These are phyloP conservation scores for Babesia divergens DNA, from an alignment of 169 alveolate genomes.

Conservation along the genomic window DNA sequence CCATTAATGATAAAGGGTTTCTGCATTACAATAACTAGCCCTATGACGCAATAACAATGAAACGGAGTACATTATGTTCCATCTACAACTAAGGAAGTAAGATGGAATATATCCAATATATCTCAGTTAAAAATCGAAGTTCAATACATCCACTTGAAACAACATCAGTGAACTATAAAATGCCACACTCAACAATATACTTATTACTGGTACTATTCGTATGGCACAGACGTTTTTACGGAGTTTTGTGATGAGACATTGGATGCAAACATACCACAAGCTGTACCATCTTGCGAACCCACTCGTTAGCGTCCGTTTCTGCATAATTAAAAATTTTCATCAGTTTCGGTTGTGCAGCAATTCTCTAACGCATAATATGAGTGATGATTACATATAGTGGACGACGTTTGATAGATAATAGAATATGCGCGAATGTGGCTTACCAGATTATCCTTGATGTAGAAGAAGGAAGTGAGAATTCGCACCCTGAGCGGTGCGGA, in stretches of 20 bases:
- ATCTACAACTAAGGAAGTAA: too few relatives aligned
- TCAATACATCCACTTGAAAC: too few relatives aligned
- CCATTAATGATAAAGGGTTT: conserved; percentile 83
- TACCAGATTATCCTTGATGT: conserved; percentile 73
- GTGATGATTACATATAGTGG: neutral
- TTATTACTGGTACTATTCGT: too few relatives aligned
- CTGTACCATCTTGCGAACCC: conserved; percentile 87
- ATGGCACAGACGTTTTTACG: too few relatives aligned
- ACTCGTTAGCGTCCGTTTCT: conserved; percentile 86
- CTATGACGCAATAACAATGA: too few relatives aligned
- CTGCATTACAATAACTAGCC: too few relatives aligned
- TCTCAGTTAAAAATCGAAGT: too few relatives aligned
- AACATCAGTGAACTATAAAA: too few relatives aligned
- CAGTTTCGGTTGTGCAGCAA: conserved; percentile 27
- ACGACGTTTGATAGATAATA: neutral
- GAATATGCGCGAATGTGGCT: conserved; percentile 1
- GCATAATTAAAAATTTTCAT: conserved; percentile 48
- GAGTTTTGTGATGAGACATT: too few relatives aligned
- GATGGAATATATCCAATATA: too few relatives aligned
- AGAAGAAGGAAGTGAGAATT: conserved; percentile 74
- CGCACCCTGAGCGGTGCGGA: conserved; percentile 82
- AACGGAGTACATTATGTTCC: too few relatives aligned
- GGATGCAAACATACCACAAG: conserved; percentile 74
- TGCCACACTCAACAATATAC: too few relatives aligned
- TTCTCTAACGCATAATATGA: conserved; percentile 5